A percentile compares a stretch with the other conserved stretches of the same genome.
phyloP scores from a whole-genome alignment of 129 eudicot species.

The Artemisia tridentata region DNA sequence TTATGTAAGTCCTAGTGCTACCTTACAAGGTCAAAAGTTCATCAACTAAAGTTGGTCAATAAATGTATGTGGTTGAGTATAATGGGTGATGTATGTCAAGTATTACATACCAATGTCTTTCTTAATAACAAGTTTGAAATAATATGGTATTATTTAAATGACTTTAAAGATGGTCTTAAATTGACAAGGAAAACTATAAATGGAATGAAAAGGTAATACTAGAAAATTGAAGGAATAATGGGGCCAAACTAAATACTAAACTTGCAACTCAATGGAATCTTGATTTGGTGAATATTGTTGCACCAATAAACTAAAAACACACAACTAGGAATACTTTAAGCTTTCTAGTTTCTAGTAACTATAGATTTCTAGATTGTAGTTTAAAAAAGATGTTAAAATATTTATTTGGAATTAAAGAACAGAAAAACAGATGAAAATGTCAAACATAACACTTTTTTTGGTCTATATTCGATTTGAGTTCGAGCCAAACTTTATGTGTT shows the following conservation, averaged over 20 bases:
- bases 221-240: neutral
- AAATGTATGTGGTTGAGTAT: neutral
- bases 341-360: neutral
- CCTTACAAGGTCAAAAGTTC: conserved; percentile 14
- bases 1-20: conserved; percentile 10
- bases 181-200: neutral
- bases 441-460: no score
- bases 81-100: neutral
- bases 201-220: neutral
- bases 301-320: conserved; percentile 26
- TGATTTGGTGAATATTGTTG: conserved; percentile 35
- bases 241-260: conserved; percentile 24
- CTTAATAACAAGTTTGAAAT: no score
- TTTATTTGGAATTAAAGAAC: neutral
- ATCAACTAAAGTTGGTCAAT: conserved; percentile 17
- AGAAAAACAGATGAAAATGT: no score
- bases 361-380: neutral
- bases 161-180: neutral
- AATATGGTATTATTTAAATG: no score
- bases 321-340: neutral
- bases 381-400: neutral
- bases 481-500: no score
- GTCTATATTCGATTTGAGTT: no score
- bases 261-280: conserved; percentile 26
- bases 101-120: neutral